Evolutionary conservation across 2,329 filamentous ascomycete genomes (phyloP), one percentile per base, ranked within the genome.

Genomic region (Fusarium nygamai): DNA sequence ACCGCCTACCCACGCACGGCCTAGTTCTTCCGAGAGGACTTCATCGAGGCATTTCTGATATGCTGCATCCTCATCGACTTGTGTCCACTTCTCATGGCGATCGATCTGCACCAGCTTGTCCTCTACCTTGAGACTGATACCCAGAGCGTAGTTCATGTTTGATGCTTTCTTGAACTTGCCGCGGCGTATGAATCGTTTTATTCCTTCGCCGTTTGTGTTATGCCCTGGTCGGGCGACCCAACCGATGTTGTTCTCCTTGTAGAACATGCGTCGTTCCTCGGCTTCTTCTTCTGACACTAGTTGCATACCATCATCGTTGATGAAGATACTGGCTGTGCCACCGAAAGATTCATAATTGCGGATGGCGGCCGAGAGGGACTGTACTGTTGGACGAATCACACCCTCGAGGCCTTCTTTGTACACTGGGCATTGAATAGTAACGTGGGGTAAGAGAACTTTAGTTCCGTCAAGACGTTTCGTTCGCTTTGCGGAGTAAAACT

Each of bases 241-340:
- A 14, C 87, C 88, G 67, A 90, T 89, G 67, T 85, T 87, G 78
- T 88, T 86, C 68, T 89, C 88, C 12, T 86, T 84, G 72, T 90
- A 90, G 70, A 88, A 90, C 6, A 88, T 86, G 14, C 85, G 84
- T n/a, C 88, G 85, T 14, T 83, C 84, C 50, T 84, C 80, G 6
- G 85, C 84, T 20, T 88, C 83, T 17, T 87, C 83, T 12, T 82
- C 81, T 7, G 86, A 80, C 24, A 92, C 83, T 29, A 91, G 80
- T 78, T 92, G 90, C 86, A 92, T 89, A 64, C 91, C 91, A 71
- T 92, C 91, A 67, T 92, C 91, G 73, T 92, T 92, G 78, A 92
- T 82, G 76, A 92, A 91, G 69, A 92, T 91, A 76, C 89, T 91
- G 36, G 90, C 91, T 4, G 89, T 88, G 13, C 91, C 91, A 20